These are phyloP conservation scores for Sphenostylis stenocarpa DNA, from an alignment of 306 rosid species.

Conservation along the genomic window DNA sequence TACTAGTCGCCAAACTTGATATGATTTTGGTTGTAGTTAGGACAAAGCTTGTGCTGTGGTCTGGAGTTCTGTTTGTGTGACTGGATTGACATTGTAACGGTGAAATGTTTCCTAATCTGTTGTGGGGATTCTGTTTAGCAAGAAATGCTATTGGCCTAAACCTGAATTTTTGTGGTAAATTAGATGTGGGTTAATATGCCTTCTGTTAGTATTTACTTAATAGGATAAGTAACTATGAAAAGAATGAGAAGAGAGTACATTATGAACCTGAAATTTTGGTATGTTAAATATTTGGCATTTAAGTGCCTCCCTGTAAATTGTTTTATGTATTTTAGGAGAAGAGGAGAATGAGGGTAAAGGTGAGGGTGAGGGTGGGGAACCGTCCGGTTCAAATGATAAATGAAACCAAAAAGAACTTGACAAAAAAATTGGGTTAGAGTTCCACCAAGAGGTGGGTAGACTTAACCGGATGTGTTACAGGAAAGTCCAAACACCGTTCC, in stretches of 20 bases:
- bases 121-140: background rate
- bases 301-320: background rate
- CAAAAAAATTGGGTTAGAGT: no score
- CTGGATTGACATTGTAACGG: background rate
- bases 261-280: background rate
- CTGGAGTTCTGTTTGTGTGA: background rate
- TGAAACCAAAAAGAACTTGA: background rate
- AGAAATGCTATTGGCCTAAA: background rate
- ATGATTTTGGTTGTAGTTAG: constrained; percentile 3
- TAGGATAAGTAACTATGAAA: background rate
- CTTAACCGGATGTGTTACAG: no score
- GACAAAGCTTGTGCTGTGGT: background rate
- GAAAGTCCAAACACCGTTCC: no score
- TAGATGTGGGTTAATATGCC: background rate
- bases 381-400: background rate
- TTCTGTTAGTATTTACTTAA: background rate
- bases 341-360: background rate
- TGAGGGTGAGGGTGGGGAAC: no score
- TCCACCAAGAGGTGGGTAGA: no score
- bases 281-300: background rate
- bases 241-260: background rate
- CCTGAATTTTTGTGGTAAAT: background rate
- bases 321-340: background rate
- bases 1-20: background rate
- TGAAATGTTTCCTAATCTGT: background rate